These are phyloP conservation scores for Phytophthora brassicae DNA, from an alignment of 352 stramenopile genomes.

Conservation along the genomic window DNA sequence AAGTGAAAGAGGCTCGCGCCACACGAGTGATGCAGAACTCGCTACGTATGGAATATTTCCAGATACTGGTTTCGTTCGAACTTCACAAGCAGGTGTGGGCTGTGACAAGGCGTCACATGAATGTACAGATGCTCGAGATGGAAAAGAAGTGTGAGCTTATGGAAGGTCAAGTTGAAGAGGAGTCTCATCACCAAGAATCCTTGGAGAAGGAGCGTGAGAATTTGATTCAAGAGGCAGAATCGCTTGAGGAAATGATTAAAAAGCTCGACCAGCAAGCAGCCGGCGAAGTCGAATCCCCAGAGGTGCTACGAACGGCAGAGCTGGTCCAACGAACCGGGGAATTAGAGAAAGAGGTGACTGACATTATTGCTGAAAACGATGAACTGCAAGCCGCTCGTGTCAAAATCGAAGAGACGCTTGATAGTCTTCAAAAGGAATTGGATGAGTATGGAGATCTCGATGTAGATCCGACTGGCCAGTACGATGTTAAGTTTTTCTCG, in stretches of 20 bases:
- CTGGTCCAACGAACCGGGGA: conserved; percentile 50
- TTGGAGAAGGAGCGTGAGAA: conserved; percentile 65
- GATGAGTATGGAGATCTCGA: conserved; percentile 66
- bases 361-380: conserved; percentile 76
- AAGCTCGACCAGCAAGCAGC: conserved; percentile 59
- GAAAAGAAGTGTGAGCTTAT: conserved; percentile 63
- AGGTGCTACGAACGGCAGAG: conserved; percentile 61
- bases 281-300: conserved; percentile 62
- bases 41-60: conserved; percentile 75
- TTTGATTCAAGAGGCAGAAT: conserved; percentile 54
- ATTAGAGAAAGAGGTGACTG: conserved; percentile 71
- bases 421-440: conserved; percentile 63
- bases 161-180: conserved; percentile 43
- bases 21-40: conserved; percentile 62
- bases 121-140: conserved; percentile 48
- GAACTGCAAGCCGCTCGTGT: conserved; percentile 48
- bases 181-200: conserved; percentile 43
- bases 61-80: conserved; percentile 72
- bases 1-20: conserved; percentile 65
- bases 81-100: conserved; percentile 80
- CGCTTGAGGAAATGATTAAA: conserved; percentile 57
- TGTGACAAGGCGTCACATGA: conserved; percentile 53
- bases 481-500: conserved; percentile 73
- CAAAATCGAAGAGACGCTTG: conserved; percentile 57
- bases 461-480: conserved; percentile 33